These are phyloP conservation scores for Phaffia rhodozyma DNA, from an alignment of 1,284 basidiomycete genomes.

Conservation along the genomic window DNA sequence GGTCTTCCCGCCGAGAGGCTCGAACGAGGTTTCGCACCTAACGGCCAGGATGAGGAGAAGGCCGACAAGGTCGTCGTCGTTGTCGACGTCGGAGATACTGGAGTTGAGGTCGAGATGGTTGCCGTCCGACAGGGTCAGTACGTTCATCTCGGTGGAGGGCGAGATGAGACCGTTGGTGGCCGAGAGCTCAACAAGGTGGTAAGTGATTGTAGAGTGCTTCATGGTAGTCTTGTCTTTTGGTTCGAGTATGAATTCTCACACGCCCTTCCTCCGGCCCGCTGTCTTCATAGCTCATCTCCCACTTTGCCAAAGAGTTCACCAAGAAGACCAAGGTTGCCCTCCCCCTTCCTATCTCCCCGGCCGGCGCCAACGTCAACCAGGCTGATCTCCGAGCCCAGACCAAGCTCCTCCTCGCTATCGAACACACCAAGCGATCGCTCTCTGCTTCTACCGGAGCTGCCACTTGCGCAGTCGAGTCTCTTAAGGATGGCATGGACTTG, in stretches of 20 bases:
- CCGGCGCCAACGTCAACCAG: slow-evolving; percentile 40
- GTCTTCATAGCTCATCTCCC: slow-evolving; percentile 53
- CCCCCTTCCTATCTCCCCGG: slow-evolving; percentile 46
- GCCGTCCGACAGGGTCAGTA: slow-evolving; percentile 44
- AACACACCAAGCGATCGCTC: slow-evolving; percentile 89
- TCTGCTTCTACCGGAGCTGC: slow-evolving; percentile 77
- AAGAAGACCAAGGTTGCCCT: slow-evolving; percentile 86
- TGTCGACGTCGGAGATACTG: slow-evolving; percentile 48
- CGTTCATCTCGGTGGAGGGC: slow-evolving; percentile 40
- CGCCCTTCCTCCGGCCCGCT: slow-evolving; percentile 39
- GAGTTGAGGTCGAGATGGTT: slow-evolving; percentile 41
- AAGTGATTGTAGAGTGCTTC: slow-evolving; percentile 23
- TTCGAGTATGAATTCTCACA: background rate
- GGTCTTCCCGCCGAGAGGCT: slow-evolving; percentile 34
- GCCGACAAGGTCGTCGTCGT: slow-evolving; percentile 45
- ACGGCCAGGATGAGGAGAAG: slow-evolving; percentile 33
- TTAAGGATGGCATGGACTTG: slow-evolving; percentile 90
- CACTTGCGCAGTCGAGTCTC: slow-evolving; percentile 78
- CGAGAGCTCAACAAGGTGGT: slow-evolving; percentile 39
- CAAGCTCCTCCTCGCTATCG: slow-evolving; percentile 82
- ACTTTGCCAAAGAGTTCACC: slow-evolving; percentile 92
- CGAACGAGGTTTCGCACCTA: slow-evolving; percentile 32
- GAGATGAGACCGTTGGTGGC: slow-evolving; percentile 43
- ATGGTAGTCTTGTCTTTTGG: background rate
- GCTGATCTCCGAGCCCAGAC: slow-evolving; percentile 78